A percentile compares a stretch with the other conserved stretches of the same genome.
Conservation (phyloP, 371 early-diverging fungal species). For the Synchytrium microbalum region DNA sequence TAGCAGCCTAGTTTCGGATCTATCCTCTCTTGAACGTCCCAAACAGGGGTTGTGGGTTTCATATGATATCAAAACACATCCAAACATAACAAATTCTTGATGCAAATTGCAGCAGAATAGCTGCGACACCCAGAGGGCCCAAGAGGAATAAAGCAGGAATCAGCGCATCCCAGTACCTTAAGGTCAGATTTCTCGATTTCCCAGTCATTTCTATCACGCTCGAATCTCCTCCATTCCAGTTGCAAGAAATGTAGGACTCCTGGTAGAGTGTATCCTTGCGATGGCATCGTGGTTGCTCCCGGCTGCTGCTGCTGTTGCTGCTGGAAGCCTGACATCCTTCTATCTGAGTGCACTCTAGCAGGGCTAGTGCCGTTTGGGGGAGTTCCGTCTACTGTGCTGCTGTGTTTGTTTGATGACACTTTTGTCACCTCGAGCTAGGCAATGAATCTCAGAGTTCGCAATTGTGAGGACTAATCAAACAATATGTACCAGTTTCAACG, state of each 20-base stretch:
- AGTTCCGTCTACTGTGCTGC: too few relatives aligned
- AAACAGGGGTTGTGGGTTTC: background rate
- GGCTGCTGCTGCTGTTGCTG: background rate
- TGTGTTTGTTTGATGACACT: too few relatives aligned
- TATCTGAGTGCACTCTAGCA: too few relatives aligned
- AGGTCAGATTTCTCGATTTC: constrained; percentile 74
- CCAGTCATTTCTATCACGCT: constrained; percentile 84
- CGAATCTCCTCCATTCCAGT: constrained; percentile 76
- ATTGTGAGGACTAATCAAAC: too few relatives aligned
- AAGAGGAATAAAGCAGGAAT: too few relatives aligned
- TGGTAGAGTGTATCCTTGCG: constrained; percentile 56
- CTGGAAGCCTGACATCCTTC: too few relatives aligned
- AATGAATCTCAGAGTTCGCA: too few relatives aligned
- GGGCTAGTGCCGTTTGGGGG: too few relatives aligned
- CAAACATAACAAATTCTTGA: background rate
- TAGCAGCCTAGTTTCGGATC: background rate
- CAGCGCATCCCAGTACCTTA: too few relatives aligned
- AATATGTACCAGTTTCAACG: too few relatives aligned
- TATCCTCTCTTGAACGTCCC: background rate
- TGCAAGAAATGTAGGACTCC: constrained; percentile 78
- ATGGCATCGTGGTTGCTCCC: background rate
- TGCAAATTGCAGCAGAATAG: background rate
- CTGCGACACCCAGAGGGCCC: background rate
- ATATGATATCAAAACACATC: background rate
- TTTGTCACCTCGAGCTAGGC: too few relatives aligned